Base-by-base conservation (phyloP, 768 basidiomycete genomes). In the Boletales sp. region DNA sequence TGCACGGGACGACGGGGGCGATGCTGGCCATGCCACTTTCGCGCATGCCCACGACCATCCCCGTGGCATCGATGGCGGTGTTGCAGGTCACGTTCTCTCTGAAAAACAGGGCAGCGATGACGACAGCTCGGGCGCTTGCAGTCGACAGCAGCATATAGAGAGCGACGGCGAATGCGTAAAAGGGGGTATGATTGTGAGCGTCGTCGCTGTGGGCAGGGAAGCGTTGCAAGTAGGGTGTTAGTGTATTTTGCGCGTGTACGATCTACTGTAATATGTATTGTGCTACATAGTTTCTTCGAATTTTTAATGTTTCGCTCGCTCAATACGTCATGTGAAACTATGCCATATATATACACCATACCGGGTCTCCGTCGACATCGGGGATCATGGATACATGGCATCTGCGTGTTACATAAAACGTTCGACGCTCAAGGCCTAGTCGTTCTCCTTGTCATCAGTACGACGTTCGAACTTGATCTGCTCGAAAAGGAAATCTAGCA, bases 81-180 rank as follows among this genome's bases (percentile, higher is more conserved):
- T 24, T 19, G 45, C 35, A 10, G 43, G 37, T 42, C n/a, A 47
- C 49, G 35, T 40, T 18, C 38, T 6, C 18, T 21, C 29, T 8
- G 37, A 29, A 27, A 31, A 7, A 18, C 24, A 32, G 51, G 51
- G 52, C 44, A 42, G 35, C 32, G 53, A 50, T 56, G 43, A 59
- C 55, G 60, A 54, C 30, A 53, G 36, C 31, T 21, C 6, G 17
- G 48, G 36, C 31, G 56, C 37, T 17, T 43, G n/a, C n/a, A n/a
- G n/a, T 45, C 24, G 24, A 6, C 24, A 7, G 24, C 24, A 39
- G 18, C 34, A 11, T 10, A 8, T 27, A 40, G 32, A 9, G 17
- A 27, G 31, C 5, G 34, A 18, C 8, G 15, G 29, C 29, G 6
- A 37, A 13, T 9, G 42, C 13, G 24, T 6, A 30, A 43, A 47